These are phyloP conservation scores for Colletotrichum cuscutae DNA, from an alignment of 2,329 filamentous ascomycete species.

Conservation along the genomic window DNA sequence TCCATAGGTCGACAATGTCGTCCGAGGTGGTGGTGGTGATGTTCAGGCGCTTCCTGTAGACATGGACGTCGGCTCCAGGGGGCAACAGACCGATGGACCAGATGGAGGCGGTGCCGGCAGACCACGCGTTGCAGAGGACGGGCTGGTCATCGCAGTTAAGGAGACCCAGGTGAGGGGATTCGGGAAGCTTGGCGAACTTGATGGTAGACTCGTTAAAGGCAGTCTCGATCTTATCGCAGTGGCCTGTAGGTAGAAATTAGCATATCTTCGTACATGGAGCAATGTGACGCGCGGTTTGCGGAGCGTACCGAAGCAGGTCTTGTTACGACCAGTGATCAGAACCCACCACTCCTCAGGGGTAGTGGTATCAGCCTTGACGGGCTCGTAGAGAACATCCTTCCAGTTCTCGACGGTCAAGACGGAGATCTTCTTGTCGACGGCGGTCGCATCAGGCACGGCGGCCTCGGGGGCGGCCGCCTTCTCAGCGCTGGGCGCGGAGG, in stretches of 20 bases:
- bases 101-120: conserved; percentile 70
- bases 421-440: conserved; percentile 54
- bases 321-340: conserved; percentile 79
- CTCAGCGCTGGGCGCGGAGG: conserved; percentile 61
- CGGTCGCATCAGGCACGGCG: conserved; percentile 53
- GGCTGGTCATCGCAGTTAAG: conserved; percentile 81
- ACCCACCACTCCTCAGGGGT: conserved; percentile 82
- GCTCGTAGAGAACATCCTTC: conserved; percentile 73
- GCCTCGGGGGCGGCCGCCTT: conserved; percentile 53
- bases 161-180: conserved; percentile 73
- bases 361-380: conserved; percentile 66
- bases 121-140: conserved; percentile 81
- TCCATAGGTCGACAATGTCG: conserved; percentile 69
- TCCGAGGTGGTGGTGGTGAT: conserved; percentile 73
- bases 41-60: conserved; percentile 75
- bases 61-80: conserved; percentile 69
- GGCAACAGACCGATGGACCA: conserved; percentile 77
- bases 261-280: conserved; percentile 23
- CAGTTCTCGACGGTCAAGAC: conserved; percentile 75
- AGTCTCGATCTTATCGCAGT: conserved; percentile 71
- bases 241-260: conserved; percentile 56
- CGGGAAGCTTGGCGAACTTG: conserved; percentile 69
- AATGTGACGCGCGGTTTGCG: conserved; percentile 26
- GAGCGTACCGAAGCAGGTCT: conserved; percentile 75
- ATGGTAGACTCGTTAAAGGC: conserved; percentile 75